Evolutionary conservation across 2,329 filamentous ascomycete genomes (phyloP), one percentile per base, ranked within the genome.

Genomic region (Exserohilum rostratum): DNA sequence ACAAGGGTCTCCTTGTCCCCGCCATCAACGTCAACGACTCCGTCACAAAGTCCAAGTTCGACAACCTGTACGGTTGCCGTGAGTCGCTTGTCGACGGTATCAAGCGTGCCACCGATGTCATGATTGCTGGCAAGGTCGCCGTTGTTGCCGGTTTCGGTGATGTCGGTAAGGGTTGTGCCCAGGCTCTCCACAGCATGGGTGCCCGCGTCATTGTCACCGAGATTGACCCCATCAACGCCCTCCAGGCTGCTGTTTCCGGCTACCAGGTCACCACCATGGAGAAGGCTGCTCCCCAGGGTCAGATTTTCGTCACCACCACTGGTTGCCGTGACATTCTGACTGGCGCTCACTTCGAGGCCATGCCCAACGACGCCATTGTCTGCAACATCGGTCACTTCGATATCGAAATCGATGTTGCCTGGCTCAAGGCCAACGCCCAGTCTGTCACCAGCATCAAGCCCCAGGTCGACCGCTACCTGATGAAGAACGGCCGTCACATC

Each of bases 371-470:
- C 73, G 93, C 93, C 79, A 98, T 99, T 74, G 93, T 98, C 71
- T 98, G 93, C 92, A 99, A 99, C 87, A 99, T 99, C 82, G 93
- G 93, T 78, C 93, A 99, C 86, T 99, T 99, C 82, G 93, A 99
- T 80, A 96, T 97, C 73, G 95, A 99, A 85, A 99, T 99, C 73
- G 95, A 99, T 79, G 95, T 99, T 81, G 95, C 95, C 68, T 99
- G 95, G 95, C 85, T 99, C 81, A 98, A 98, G 90, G 88, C 88
- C 81, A 98, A 96, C 83, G 90, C 93, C 78, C 86, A 88, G 80
- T 92, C 89, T 74, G 90, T 93, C 67, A 89, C 93, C 85, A 96
- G 95, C 88, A 97, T 99, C 87, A 99, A 99, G 89, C 93, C 95
- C 76, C 95, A 99, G 85, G 95, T 99, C 74, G 95, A 99, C 87